A percentile compares a stretch with the other conserved stretches of the same genome.
Evolutionary conservation across 768 basidiomycete genomes (phyloP).

Genomic region (Termitomyces sp.): DNA sequence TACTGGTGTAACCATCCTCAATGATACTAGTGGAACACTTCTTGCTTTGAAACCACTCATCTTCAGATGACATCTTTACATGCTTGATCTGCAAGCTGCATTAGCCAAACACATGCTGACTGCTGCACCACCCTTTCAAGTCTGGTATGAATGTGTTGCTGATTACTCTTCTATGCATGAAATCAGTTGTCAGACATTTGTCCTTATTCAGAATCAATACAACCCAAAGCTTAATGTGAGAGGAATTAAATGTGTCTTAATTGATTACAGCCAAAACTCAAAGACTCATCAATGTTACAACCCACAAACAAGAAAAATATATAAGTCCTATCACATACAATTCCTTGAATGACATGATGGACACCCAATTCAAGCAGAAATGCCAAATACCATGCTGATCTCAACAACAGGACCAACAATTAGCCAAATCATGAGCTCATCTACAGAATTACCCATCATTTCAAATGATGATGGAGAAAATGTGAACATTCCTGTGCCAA

Average conservation of each 20-base stretch:
- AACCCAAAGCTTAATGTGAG: constrained; percentile 21
- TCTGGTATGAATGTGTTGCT: constrained; percentile 18
- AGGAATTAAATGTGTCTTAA: constrained; percentile 29
- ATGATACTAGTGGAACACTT: too few relatives aligned
- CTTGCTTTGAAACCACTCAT: too few relatives aligned
- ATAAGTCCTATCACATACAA: constrained; percentile 20
- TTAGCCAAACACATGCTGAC: too few relatives aligned
- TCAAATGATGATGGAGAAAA: too few relatives aligned
- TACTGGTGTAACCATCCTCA: too few relatives aligned
- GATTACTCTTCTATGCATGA: constrained; percentile 25
- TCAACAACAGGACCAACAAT: too few relatives aligned
- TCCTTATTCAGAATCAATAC: constrained; percentile 29
- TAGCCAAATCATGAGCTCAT: background rate
- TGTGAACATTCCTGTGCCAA: too few relatives aligned
- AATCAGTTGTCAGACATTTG: constrained; percentile 31
- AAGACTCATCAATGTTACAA: constrained; percentile 32
- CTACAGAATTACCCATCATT: too few relatives aligned
- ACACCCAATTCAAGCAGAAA: background rate
- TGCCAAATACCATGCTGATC: too few relatives aligned
- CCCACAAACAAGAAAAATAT: constrained; percentile 9
- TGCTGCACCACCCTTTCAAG: constrained; percentile 14
- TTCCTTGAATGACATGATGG: constrained; percentile 23
- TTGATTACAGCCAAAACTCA: constrained; percentile 29
- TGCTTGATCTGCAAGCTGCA: too few relatives aligned
- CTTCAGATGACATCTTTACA: too few relatives aligned